Conservation (phyloP, 306 rosid genomes). For the Citrullus amarus region DNA sequence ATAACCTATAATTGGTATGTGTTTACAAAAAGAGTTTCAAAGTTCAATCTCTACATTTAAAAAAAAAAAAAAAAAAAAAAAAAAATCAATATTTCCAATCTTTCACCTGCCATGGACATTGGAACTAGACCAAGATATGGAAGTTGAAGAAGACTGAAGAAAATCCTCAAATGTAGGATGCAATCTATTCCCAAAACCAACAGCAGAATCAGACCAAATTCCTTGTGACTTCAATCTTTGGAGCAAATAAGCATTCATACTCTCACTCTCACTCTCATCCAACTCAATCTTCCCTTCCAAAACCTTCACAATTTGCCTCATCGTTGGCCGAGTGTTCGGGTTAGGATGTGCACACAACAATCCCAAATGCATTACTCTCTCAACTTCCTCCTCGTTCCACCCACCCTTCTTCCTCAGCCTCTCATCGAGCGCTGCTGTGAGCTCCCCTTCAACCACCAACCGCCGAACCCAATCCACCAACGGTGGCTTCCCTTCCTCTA, state of each 20-base stretch:
- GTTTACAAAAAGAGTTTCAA: not conserved
- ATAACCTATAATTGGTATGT: not conserved
- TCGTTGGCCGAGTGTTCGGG: constrained; percentile 51
- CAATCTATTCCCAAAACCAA: constrained; percentile 17
- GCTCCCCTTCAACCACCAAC: constrained; percentile 34
- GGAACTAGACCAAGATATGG: constrained; percentile 39
- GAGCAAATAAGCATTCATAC: constrained; percentile 36
- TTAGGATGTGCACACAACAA: constrained; percentile 65
- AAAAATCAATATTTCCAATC: not conserved
- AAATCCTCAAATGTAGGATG: constrained; percentile 73
- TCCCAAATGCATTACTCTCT: constrained; percentile 56
- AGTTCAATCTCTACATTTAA: not conserved
- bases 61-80: too few species aligned
- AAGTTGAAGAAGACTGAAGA: constrained; percentile 35
- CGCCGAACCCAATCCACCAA: constrained; percentile 55
- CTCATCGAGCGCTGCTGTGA: constrained; percentile 40
- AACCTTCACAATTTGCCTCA: constrained; percentile 61
- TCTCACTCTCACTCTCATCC: constrained; percentile 35
- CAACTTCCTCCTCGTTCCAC: constrained; percentile 34
- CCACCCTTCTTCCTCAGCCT: constrained; percentile 33
- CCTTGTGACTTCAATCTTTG: constrained; percentile 33
- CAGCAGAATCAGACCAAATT: constrained; percentile 25
- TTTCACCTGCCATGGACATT: constrained; percentile 35
- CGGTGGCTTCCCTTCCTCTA: constrained; percentile 52
- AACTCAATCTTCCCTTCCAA: constrained; percentile 46